Evolutionary conservation across 495 filamentous ascomycete genomes (phyloP).

Genomic region (Daldinia loculata): DNA sequence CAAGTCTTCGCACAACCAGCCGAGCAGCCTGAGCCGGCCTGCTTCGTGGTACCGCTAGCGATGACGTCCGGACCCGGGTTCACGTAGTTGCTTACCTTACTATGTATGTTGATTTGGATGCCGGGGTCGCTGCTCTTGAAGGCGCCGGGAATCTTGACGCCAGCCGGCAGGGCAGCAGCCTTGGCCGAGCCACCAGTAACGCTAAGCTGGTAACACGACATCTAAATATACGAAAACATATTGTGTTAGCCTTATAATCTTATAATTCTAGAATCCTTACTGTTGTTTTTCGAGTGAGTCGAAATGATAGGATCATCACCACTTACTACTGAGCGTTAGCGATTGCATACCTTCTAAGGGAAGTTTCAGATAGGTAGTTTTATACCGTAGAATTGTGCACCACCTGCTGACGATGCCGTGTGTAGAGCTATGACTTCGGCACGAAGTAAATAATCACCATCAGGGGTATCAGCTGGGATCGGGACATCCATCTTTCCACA

Average conservation of each 20-base stretch:
- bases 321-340: too few species aligned
- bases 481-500: slow-evolving; percentile 53
- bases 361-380: too few species aligned
- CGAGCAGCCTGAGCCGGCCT: slow-evolving; percentile 41
- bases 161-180: slow-evolving; percentile 43
- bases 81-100: slow-evolving; percentile 35
- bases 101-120: slow-evolving; percentile 56
- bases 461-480: slow-evolving; percentile 50
- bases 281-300: too few species aligned
- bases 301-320: too few species aligned
- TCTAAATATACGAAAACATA: too few species aligned
- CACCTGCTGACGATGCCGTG: slow-evolving; percentile 44
- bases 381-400: slow-evolving; percentile 51
- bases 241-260: too few species aligned
- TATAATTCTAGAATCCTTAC: too few species aligned
- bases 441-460: slow-evolving; percentile 54
- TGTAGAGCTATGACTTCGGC: slow-evolving; percentile 57
- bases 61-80: slow-evolving; percentile 46
- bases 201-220: slow-evolving; percentile 51
- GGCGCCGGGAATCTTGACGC: slow-evolving; percentile 50
- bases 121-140: slow-evolving; percentile 55
- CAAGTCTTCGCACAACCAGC: slow-evolving; percentile 45
- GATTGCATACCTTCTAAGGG: too few species aligned
- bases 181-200: slow-evolving; percentile 22
- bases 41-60: slow-evolving; percentile 40